phyloP scores from a whole-genome alignment of 495 filamentous ascomycete genomes.

The Hyaloscypha bicolor region DNA sequence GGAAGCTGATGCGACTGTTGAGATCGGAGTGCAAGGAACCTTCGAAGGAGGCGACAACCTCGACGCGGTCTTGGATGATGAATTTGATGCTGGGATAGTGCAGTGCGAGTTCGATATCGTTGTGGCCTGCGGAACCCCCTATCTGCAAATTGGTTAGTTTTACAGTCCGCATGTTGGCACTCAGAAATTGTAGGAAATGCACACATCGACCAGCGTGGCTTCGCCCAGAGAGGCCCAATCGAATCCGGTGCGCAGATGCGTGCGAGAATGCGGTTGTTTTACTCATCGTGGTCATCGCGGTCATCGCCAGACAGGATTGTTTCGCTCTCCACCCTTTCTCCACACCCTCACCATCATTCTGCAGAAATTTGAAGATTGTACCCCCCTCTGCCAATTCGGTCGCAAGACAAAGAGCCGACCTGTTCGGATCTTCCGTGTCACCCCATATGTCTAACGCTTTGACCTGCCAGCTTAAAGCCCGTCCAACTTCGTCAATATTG shows the following conservation, averaged over 20 bases:
- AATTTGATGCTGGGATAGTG: slow-evolving; percentile 48
- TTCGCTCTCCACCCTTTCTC: no score
- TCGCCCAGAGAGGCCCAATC: slow-evolving; percentile 14
- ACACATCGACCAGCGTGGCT: slow-evolving; percentile 23
- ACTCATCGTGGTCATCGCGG: no score
- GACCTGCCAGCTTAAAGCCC: no score
- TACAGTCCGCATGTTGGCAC: neutral
- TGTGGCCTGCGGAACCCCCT: slow-evolving; percentile 57
- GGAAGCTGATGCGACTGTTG: slow-evolving; percentile 44
- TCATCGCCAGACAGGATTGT: no score
- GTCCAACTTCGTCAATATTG: no score
- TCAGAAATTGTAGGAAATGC: neutral
- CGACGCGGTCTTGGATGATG: slow-evolving; percentile 54
- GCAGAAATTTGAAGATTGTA: no score
- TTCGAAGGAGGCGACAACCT: slow-evolving; percentile 42
- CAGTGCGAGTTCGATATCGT: slow-evolving; percentile 48
- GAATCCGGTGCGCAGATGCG: slow-evolving; percentile 31
- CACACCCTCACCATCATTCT: no score
- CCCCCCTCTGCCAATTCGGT: no score
- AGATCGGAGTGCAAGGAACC: slow-evolving; percentile 39
- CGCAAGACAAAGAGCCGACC: no score
- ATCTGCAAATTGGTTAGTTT: slow-evolving; percentile 27
- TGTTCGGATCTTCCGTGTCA: no score
- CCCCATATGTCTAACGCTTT: no score
- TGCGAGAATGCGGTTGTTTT: no score